Percentiles rank a stretch among this genome's conserved stretches.
phyloP scores from a whole-genome alignment of 305 asterid genomes.

The Caryopteris hybrid region DNA sequence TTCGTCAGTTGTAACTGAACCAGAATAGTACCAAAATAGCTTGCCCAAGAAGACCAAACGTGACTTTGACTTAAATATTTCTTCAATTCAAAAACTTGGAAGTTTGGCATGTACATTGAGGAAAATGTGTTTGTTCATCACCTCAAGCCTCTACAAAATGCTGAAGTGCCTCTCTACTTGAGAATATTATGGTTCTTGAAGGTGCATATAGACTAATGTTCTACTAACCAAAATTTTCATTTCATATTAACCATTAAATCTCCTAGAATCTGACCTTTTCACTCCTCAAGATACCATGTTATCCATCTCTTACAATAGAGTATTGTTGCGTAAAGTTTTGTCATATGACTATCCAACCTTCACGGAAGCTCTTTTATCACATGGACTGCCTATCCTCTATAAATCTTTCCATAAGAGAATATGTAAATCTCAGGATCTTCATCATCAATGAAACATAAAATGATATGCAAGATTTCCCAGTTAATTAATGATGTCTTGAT shows the following conservation, averaged over 20 bases:
- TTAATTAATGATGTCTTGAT: background rate
- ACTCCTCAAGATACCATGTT: background rate
- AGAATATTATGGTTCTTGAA: background rate
- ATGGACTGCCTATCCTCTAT: background rate
- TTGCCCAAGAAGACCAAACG: background rate
- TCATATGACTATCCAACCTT: background rate
- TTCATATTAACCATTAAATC: no score
- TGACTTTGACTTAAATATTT: background rate
- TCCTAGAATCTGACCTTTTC: no score
- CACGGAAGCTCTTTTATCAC: background rate
- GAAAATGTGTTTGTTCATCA: background rate
- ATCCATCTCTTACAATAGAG: background rate
- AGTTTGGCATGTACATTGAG: background rate
- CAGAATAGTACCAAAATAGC: background rate
- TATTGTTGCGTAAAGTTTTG: background rate
- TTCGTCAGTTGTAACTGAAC: constrained; percentile 10
- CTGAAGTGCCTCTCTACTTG: background rate
- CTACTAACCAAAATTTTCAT: no score
- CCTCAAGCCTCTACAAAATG: background rate
- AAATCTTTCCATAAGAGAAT: background rate
- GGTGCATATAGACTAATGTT: background rate
- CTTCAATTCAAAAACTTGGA: background rate
- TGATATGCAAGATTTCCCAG: background rate
- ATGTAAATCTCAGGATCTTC: background rate
- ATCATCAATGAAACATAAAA: background rate